Evolutionary conservation across 495 filamentous ascomycete genomes (phyloP).

Genomic region (Beverwykella pulmonaria): DNA sequence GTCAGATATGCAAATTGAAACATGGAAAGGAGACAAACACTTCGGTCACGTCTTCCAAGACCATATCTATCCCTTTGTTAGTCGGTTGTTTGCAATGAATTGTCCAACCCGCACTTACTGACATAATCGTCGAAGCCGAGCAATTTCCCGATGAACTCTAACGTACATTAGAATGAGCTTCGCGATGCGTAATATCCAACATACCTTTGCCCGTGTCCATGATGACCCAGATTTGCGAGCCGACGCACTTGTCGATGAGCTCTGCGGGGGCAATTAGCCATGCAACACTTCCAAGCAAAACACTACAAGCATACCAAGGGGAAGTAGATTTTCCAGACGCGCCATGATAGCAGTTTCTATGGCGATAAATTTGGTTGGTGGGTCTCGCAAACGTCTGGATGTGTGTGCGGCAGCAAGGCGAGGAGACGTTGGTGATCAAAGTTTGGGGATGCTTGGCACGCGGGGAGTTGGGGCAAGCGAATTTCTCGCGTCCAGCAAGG

Average conservation of each 20-base stretch:
- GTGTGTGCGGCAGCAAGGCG: background rate
- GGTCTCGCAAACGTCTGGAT: background rate
- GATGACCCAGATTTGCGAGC: slow-evolving; percentile 96
- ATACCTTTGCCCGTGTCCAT: slow-evolving; percentile 97
- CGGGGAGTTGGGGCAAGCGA: background rate
- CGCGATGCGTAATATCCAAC: background rate
- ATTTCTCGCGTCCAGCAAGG: background rate
- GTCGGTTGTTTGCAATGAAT: background rate
- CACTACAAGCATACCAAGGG: slow-evolving; percentile 39
- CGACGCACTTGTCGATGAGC: slow-evolving; percentile 97
- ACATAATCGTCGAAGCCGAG: slow-evolving; percentile 99
- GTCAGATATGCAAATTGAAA: background rate
- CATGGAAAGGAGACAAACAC: slow-evolving; percentile 63
- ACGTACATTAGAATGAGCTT: slow-evolving; percentile 7
- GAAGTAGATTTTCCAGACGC: slow-evolving; percentile 37
- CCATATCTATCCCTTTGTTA: slow-evolving; percentile 74
- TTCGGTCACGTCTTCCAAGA: slow-evolving; percentile 94
- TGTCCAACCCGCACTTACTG: slow-evolving; percentile 67
- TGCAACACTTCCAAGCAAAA: background rate
- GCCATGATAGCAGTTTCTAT: background rate
- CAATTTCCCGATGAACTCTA: slow-evolving; percentile 92
- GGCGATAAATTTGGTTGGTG: background rate
- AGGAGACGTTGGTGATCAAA: background rate
- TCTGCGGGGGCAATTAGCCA: slow-evolving; percentile 55
- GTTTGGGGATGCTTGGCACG: slow-evolving; percentile 4